A percentile compares a stretch with the other conserved stretches of the same genome.
Conservation (phyloP, 805 yeast genomes). For the Schwanniomyces vanrijiae region DNA sequence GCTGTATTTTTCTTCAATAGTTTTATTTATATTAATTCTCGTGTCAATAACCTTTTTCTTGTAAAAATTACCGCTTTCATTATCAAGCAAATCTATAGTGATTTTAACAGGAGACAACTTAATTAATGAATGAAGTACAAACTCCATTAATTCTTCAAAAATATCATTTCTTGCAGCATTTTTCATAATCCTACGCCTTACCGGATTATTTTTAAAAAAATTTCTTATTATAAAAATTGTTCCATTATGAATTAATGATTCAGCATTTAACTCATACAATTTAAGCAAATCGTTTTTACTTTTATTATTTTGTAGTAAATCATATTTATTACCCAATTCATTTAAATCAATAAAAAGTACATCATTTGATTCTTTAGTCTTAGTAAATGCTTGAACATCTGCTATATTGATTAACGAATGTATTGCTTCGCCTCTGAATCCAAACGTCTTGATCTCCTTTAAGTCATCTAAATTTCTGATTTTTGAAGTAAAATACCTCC, state of each 20-base stretch:
- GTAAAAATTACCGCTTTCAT: neutral
- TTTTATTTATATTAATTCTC: conserved; percentile 6
- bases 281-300: neutral
- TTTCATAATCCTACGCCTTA: conserved; percentile 32
- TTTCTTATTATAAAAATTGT: conserved; percentile 37
- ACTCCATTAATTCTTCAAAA: conserved; percentile 25
- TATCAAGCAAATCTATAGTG: neutral
- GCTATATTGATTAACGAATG: conserved; percentile 52
- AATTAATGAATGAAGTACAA: conserved; percentile 27
- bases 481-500: conserved; percentile 58
- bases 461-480: conserved; percentile 37
- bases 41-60: neutral
- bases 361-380: conserved; percentile 9
- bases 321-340: neutral
- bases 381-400: conserved; percentile 49
- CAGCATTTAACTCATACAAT: conserved; percentile 4
- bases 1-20: conserved; percentile 7
- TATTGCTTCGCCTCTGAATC: conserved; percentile 76
- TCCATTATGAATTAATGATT: conserved; percentile 23
- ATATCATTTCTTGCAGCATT: conserved; percentile 17
- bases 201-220: conserved; percentile 45
- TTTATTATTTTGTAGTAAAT: neutral
- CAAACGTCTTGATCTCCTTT: conserved; percentile 44
- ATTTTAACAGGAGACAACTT: conserved; percentile 15
- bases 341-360: neutral